phyloP scores from a whole-genome alignment of 108 stramenopile species.

The Discostella pseudostelligera region DNA sequence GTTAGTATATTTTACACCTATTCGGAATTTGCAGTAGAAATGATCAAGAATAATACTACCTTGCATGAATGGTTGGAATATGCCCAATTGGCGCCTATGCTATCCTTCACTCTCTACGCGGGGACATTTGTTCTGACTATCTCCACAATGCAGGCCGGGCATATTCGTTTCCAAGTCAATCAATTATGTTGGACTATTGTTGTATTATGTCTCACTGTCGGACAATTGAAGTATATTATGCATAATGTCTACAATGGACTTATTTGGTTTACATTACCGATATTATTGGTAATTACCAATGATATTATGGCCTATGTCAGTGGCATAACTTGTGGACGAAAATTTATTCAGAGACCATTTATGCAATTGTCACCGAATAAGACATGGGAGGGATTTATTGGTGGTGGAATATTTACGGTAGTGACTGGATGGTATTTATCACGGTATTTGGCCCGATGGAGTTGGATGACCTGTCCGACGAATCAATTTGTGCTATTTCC shows the following conservation, averaged over 20 bases:
- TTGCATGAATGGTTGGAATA: conserved; percentile 62
- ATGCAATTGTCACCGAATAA: conserved; percentile 91
- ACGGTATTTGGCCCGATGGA: conserved; percentile 72
- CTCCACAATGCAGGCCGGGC: conserved; percentile 86
- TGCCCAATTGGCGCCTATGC: conserved; percentile 58
- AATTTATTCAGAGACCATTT: conserved; percentile 89
- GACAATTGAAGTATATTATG: conserved; percentile 92
- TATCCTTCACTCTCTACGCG: conserved; percentile 79
- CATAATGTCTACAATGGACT: conserved; percentile 97
- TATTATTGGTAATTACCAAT: conserved; percentile 92
- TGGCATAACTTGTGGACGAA: conserved; percentile 91
- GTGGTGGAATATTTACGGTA: conserved; percentile 90
- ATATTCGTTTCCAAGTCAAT: conserved; percentile 94
- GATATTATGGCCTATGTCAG: conserved; percentile 95
- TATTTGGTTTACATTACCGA: conserved; percentile 97
- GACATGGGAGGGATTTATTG: conserved; percentile 97
- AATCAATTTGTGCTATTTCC: conserved; percentile 75
- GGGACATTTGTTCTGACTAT: conserved; percentile 91
- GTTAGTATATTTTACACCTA: conserved; percentile 92
- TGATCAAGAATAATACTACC: conserved; percentile 64
- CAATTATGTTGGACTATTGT: conserved; percentile 97
- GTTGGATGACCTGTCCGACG: conserved; percentile 91
- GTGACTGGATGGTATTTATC: conserved; percentile 88
- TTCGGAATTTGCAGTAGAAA: conserved; percentile 67
- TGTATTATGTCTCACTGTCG: conserved; percentile 89